A percentile compares a stretch with the other conserved stretches of the same genome.
Conservation (phyloP, 768 basidiomycete genomes). For the Mrakia hoshinonis region DNA sequence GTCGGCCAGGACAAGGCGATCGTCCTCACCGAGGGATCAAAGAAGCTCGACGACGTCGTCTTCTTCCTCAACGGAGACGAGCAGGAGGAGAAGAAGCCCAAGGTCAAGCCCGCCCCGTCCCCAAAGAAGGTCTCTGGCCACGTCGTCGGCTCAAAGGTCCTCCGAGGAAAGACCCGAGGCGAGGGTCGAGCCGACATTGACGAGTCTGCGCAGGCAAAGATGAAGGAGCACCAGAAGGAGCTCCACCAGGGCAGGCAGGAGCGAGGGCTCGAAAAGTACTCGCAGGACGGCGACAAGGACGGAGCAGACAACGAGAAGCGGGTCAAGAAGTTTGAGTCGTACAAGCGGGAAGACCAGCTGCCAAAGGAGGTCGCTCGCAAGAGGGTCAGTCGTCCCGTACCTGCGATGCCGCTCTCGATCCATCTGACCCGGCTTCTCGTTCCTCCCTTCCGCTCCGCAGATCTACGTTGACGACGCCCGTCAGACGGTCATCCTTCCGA, state of each 20-base stretch:
- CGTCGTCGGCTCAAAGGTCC: conserved; percentile 70
- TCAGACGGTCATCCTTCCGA: conserved; percentile 79
- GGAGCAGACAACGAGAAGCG: conserved; percentile 80
- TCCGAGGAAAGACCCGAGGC: conserved; percentile 75
- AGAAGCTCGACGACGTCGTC: conserved; percentile 73
- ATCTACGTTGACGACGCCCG: conserved; percentile 85
- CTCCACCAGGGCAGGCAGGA: conserved; percentile 66
- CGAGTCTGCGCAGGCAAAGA: conserved; percentile 63
- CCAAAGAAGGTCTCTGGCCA: conserved; percentile 51
- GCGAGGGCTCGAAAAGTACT: conserved; percentile 72
- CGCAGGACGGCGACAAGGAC: conserved; percentile 65
- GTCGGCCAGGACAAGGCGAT: conserved; percentile 52
- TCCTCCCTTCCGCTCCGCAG: conserved; percentile 43
- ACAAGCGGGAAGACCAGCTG: conserved; percentile 84
- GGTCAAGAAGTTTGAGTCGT: conserved; percentile 94
- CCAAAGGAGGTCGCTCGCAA: conserved; percentile 73
- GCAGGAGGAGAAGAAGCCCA: conserved; percentile 45
- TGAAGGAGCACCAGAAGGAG: conserved; percentile 79
- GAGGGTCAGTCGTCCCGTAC: conserved; percentile 54
- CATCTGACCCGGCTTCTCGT: background rate
- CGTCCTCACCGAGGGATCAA: conserved; percentile 74
- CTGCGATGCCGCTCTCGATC: background rate
- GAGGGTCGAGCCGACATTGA: conserved; percentile 69
- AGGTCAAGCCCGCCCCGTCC: conserved; percentile 45
- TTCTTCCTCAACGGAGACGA: conserved; percentile 58